Evolutionary conservation across 805 yeast species (phyloP), one percentile per base, ranked within the genome.

Genomic region (Candida hispaniensis): DNA sequence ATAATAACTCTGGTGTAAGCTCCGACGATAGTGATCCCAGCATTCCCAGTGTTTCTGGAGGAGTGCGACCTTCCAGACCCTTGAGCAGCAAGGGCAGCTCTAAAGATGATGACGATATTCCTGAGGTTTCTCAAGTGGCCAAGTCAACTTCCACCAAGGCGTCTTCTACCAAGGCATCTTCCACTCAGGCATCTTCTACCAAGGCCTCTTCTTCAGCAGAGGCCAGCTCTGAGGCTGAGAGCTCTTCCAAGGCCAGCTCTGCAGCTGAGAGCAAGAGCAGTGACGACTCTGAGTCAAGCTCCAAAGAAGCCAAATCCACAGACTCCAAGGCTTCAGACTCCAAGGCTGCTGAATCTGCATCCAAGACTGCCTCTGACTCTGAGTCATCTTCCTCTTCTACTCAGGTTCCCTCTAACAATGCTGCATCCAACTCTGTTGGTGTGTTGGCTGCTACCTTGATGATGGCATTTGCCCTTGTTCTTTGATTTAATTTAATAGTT

Each of bases 231-330:
- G 27, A 41, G 14, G 39, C 32, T 15, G 30, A 34, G 8, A 29
- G 21, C 21, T 23, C 39, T 7, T 22, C 36, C 27, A 13, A 38
- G 18, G 14, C 40, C 13, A 28, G 43, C 18, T 30, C 50, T 20
- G 38, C 43, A 28, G 26, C 44, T 17, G 20, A 38, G 9, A 23
- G 38, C 29, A 6, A 10, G 16, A n/a, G 12, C 20, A 41, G 23
- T n/a, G 34, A 18, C 16, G 39, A 49, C 18, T 41, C 49, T n/a
- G 67, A 66, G 4, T 63, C 61, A 39, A n/a, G n/a, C n/a, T 56
- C 56, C 10, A 68, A 63, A 47, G 48, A 55, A 39, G 36, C 40
- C 21, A 43, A 44, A 10, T 21, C 42, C 3, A 39, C 52, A 12
- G 19, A 48, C 4, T 29, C 47, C 10, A 14, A 42, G 7, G 41